Evolutionary conservation across 2,329 filamentous ascomycete species (phyloP).

Genomic region (Microdochium bolleyi): DNA sequence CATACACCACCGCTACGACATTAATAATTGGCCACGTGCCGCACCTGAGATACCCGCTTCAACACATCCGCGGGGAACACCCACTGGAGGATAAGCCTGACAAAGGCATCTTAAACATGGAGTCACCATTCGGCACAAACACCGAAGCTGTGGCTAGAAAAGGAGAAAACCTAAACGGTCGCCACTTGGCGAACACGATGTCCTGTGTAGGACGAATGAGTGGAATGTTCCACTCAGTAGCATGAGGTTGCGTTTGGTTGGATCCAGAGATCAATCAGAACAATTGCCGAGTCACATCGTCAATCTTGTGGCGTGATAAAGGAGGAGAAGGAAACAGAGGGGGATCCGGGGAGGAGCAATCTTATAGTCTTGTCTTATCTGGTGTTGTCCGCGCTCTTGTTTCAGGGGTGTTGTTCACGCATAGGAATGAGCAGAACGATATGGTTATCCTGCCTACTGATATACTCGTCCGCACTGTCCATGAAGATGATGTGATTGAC

Average conservation of each 20-base stretch:
- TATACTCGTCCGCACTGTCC: too few species aligned
- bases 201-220: background rate
- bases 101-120: background rate
- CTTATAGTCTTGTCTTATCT: background rate
- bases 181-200: background rate
- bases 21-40: background rate
- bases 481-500: too few species aligned
- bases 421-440: too few species aligned
- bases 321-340: background rate
- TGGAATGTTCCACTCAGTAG: background rate
- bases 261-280: background rate
- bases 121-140: background rate
- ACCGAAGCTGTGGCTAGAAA: background rate
- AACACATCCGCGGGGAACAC: background rate
- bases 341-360: background rate
- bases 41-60: background rate
- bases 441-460: too few species aligned
- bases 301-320: background rate
- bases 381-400: background rate
- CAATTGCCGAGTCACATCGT: too few species aligned
- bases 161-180: background rate
- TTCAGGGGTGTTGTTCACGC: too few species aligned
- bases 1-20: background rate
- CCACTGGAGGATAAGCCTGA: background rate
- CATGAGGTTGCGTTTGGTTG: background rate